Evolutionary conservation across 2,329 filamentous ascomycete genomes (phyloP), one percentile per base, ranked within the genome.

Genomic region (Tolypocladium ovalisporum): DNA sequence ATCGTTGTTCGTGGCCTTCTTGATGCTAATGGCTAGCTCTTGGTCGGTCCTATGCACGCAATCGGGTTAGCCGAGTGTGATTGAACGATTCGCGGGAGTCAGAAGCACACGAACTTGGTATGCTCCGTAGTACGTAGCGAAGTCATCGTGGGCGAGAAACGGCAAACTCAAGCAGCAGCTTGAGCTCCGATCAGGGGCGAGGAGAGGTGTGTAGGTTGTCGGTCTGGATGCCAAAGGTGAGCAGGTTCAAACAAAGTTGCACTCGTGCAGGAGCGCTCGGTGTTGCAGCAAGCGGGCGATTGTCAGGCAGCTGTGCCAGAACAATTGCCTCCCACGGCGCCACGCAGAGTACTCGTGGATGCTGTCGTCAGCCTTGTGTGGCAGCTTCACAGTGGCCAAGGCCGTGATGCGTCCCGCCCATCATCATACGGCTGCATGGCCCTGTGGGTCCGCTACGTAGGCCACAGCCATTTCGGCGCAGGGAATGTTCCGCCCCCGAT

Each of bases 21-120:
- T 80, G 65, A 88, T 88, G 71, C 86, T 86, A 71, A 88, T 82
- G 59, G 83, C 79, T 63, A 88, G 79, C 70, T 88, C 85, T 64
- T 81, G 79, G 68, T 88, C 85, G 68, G 84, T 85, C 69, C 85
- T 88, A 55, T 17, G 35, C 52, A 53, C 54, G 57, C 39, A 55
- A 54, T 39, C 32, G 8, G 32, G 42, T 57, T 36, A 61, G 56
- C 44, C 36, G 10, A 53, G 32, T 1, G 34, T 29, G 19, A 13
- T 27, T 19, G 5, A n/a, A 36, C 6, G 9, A n/a, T 5, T 34
- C n/a, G 51, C 36, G 36, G 32, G 42, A 8, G 8, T 4, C 8
- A 27, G 5, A n/a, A 17, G 27, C 12, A 56, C 49, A 67, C 69
- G 32, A 47, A 73, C 71, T 72, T 72, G 54, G 70, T 71, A 60